Evolutionary conservation across 345 rosid species (phyloP), one percentile per base, ranked within the genome.

Genomic region (Turritis glabra): DNA sequence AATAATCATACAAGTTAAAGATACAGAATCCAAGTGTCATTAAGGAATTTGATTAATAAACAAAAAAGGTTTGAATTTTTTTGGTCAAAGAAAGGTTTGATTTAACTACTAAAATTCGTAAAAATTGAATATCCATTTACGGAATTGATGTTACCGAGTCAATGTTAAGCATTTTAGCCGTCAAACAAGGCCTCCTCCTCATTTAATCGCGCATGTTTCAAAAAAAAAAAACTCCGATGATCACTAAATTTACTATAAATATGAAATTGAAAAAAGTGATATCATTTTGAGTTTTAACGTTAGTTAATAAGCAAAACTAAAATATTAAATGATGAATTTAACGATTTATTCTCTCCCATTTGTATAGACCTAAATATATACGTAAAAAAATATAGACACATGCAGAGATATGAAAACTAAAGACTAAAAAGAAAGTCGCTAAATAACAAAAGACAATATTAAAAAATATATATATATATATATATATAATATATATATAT

Each of bases 141-240:
- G 53, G 9, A 55, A 56, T 70, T 70, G 66, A 63, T 63, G n/a
- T 40, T 55, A 44, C 62, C 58, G 19, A 74, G 77, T 65, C 71
- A 30, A 41, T 12, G 12, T 53, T 32, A 32, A 64, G 38, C 40
- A 55, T 55, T 43, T 25, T 64, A 7, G 47, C 38, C 29, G 50
- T 73, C 69, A 73, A 64, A 55, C 30, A 8, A 64, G 71, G 71
- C 56, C 6, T 54, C 35, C 17, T 63, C 22, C 7, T 61, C 61
- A 7, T 41, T 26, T 3, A 62, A 11, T n/a, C 15, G 35, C 33
- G n/a, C 5, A 14, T 26, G 18, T 32, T 33, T 32, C 1, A 32
- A 32, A 18, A 8, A 10, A 18, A 38, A 9, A 10, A 21, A 11
- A 2, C 10, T 3, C 5, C 4, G 8, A 23, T 5, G 8, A 25